Base-by-base conservation (phyloP, 1,284 basidiomycete species). In the Trichosporon sp. region DNA sequence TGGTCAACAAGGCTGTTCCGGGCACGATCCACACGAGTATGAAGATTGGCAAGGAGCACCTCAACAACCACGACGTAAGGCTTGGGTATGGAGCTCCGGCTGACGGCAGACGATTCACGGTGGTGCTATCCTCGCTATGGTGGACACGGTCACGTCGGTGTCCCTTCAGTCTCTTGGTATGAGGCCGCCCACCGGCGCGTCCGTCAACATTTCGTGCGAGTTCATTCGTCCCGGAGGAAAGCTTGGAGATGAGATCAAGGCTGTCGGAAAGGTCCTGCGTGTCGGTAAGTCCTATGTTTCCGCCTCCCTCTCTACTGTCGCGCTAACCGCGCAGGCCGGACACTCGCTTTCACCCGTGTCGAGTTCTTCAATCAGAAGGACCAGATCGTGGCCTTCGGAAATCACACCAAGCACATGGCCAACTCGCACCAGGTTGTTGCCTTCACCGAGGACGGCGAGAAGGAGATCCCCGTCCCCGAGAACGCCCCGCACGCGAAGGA, bases 391-490 rank as follows among this genome's bases (percentile, higher is more conserved):
- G 82, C 82, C 4, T 81, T 77, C 69, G 82, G 81, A 12, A 75
- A 72, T 53, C 82, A 83, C 74, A 83, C 82, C 23, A 83, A 83
- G 71, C 76, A 78, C 47, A 78, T 83, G 75, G 80, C 76, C 67
- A 72, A 74, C 12, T 73, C 72, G 53, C 72, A 70, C 25, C 72
- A 74, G 7, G 68, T 67, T 6, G 73, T 72, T 3, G 31, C 35
- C 3, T 82, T 82, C 70, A 73, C 71, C 25, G 58, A 67, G 23
- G 80, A 82, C 69, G 80, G 80, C 18, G 74, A 78, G 71, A 51
- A n/a, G 2, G 80, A 81, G 71, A 13, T 77, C 13, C 69, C 72
- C 1, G 63, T 76, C 12, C 56, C 56, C 56, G 56, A 60, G 56
- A 60, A 60, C 27, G 56, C 56, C 18, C 56, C 56, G 1, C 56